phyloP scores from a whole-genome alignment of 2,329 filamentous ascomycete species.

The Verticillium albo-atrum region DNA sequence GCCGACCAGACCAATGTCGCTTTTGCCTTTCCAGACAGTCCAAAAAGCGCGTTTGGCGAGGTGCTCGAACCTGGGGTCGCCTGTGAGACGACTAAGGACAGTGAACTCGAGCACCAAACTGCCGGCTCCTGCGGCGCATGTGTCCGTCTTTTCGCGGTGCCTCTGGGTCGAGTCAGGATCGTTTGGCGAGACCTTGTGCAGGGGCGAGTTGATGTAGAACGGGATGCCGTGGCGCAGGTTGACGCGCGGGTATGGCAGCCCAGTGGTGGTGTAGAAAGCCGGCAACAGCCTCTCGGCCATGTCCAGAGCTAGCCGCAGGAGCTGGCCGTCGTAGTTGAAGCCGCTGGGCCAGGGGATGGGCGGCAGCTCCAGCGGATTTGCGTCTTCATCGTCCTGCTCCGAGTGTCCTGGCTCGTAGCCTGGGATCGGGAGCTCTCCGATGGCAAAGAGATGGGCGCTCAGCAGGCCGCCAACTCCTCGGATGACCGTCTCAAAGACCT shows the following conservation, averaged over 20 bases:
- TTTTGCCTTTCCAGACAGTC: conserved; percentile 90
- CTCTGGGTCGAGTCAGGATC: conserved; percentile 31
- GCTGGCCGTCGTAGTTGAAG: conserved; percentile 82
- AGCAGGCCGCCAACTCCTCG: conserved; percentile 85
- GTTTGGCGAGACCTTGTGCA: conserved; percentile 54
- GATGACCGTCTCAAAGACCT: conserved; percentile 98
- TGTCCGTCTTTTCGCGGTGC: conserved; percentile 72
- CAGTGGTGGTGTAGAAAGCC: conserved; percentile 86
- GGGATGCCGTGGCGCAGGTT: conserved; percentile 88
- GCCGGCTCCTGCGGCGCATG: conserved; percentile 93
- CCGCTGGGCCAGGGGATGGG: conserved; percentile 66
- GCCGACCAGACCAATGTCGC: conserved; percentile 80
- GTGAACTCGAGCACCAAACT: conserved; percentile 93
- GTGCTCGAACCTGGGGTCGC: conserved; percentile 82
- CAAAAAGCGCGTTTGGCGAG: conserved; percentile 91
- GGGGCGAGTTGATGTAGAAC: conserved; percentile 82
- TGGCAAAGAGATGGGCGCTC: conserved; percentile 89
- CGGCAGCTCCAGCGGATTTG: conserved; percentile 38
- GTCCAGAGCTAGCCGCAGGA: conserved; percentile 84
- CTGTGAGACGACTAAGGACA: conserved; percentile 81
- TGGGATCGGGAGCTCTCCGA: conserved; percentile 81
- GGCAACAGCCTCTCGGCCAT: conserved; percentile 79
- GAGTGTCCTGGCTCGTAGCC: conserved; percentile 59
- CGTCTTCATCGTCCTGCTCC: conserved; percentile 17
- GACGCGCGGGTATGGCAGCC: conserved; percentile 90